Evolutionary conservation across 2,329 filamentous ascomycete genomes (phyloP).

Genomic region (Fusarium pilosicola): DNA sequence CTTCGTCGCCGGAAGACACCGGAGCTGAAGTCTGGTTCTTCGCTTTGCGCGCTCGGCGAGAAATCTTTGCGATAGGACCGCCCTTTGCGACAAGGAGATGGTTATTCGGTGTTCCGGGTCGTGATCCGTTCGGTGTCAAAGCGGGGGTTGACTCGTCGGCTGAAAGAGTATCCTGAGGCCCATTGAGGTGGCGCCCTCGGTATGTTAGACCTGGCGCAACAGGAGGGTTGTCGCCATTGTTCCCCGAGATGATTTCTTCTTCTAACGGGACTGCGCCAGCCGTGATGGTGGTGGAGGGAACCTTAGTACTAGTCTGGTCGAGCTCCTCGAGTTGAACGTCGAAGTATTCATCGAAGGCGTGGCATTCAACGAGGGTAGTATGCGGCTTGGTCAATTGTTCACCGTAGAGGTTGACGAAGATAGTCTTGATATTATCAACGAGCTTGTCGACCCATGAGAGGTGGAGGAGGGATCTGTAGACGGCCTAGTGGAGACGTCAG

Average conservation of each 20-base stretch:
- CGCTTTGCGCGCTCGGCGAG: slow-evolving; percentile 78
- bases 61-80: slow-evolving; percentile 80
- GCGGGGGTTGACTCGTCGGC: slow-evolving; percentile 73
- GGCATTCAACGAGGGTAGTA: slow-evolving; percentile 80
- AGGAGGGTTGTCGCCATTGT: slow-evolving; percentile 36
- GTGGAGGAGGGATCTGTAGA: slow-evolving; percentile 95
- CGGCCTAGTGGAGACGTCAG: slow-evolving; percentile 69
- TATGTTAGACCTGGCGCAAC: slow-evolving; percentile 54
- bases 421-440: slow-evolving; percentile 90
- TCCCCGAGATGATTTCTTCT: slow-evolving; percentile 49
- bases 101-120: slow-evolving; percentile 77
- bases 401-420: slow-evolving; percentile 91
- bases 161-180: slow-evolving; percentile 57
- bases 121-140: slow-evolving; percentile 77
- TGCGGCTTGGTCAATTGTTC: slow-evolving; percentile 85
- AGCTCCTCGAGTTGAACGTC: slow-evolving; percentile 91
- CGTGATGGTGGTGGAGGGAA: slow-evolving; percentile 39
- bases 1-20: slow-evolving; percentile 87
- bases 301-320: slow-evolving; percentile 64
- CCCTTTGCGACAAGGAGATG: slow-evolving; percentile 76
- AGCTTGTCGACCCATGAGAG: slow-evolving; percentile 97
- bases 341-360: slow-evolving; percentile 89
- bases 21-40: slow-evolving; percentile 73
- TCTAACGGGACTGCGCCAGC: slow-evolving; percentile 45
- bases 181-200: slow-evolving; percentile 51